Evolutionary conservation across 2,329 filamentous ascomycete species (phyloP), one percentile per base, ranked within the genome.

Genomic region (Stachybotrys echinatus): DNA sequence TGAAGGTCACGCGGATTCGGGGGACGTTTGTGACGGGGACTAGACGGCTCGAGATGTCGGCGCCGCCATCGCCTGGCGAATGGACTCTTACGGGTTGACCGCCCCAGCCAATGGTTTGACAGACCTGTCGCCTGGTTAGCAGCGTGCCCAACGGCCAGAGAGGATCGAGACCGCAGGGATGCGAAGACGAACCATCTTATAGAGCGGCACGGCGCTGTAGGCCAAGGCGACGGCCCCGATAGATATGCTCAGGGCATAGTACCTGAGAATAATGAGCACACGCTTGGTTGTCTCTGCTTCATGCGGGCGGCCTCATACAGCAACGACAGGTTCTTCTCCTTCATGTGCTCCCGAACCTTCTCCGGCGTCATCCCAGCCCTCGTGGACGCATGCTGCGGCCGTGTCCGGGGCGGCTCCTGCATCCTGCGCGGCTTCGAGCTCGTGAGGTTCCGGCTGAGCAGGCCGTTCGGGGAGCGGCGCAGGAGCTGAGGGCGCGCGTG

Each of bases 1-100:
- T 94, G 80, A 99, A 99, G 22, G 92, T 97, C 56, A 99, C 92
- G 53, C 90, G 88, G 61, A 99, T 87, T 48, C 94, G 88, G 58
- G 88, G 88, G 52, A 89, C 87, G 58, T 83, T 78, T 18, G 83
- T 88, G 38, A 96, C 85, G 17, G 94, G 94, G 44, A 84, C 80
- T 42, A 99, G 81, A 49, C 92, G 88, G 45, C 79, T 78, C 34
- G 92, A 82, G 22, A 88, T 81, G 66, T 95, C 88, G 50, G 70
- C 70, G 54, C 74, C 75, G 51, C 77, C 71, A 54, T 74, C 75
- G 50, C 72, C 75, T 48, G 64, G 65, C 45, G 73, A 72, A 72
- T 89, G 86, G 43, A 90, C 90, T 65, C 91, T 89, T 55, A 96
- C 82, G 27, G 92, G 92, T 66, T 96, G 90, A 39, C 92, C 92